Evolutionary conservation across 225 moss, liverwort and hornwort species (phyloP).

Genomic region (Rhytidiadelphus loreus): DNA sequence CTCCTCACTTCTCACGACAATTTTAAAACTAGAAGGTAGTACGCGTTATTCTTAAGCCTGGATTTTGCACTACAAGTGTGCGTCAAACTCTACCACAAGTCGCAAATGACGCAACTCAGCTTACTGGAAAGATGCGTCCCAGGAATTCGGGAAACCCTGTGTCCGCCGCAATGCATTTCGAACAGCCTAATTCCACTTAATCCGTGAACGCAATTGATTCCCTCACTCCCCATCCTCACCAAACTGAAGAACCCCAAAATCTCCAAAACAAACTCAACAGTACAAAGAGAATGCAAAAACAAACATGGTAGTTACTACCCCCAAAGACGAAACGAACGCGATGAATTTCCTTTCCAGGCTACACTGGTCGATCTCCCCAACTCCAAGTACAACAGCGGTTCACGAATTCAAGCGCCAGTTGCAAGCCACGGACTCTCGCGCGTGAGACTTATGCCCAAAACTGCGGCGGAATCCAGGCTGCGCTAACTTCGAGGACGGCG

Average conservation of each 20-base stretch:
- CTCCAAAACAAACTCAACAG: background rate
- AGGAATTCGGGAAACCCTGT: background rate
- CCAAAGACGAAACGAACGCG: background rate
- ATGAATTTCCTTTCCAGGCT: background rate
- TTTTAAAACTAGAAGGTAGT: too few species aligned
- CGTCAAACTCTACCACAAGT: background rate
- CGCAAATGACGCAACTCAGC: background rate
- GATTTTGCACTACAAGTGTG: background rate
- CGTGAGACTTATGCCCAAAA: background rate
- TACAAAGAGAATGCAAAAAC: background rate
- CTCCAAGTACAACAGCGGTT: background rate
- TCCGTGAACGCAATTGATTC: background rate
- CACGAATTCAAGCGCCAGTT: background rate
- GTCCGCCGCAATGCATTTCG: background rate
- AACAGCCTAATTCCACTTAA: background rate
- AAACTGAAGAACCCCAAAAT: background rate
- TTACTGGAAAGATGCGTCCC: background rate
- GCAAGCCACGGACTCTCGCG: background rate
- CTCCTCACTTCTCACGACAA: background rate
- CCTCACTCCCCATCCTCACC: background rate
- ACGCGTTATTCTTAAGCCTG: background rate
- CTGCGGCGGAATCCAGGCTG: background rate
- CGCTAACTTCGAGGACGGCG: background rate
- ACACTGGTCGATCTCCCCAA: background rate
- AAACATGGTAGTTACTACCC: background rate